Evolutionary conservation across 2,329 filamentous ascomycete species (phyloP), one percentile per base, ranked within the genome.

Genomic region (Coniella vitis): DNA sequence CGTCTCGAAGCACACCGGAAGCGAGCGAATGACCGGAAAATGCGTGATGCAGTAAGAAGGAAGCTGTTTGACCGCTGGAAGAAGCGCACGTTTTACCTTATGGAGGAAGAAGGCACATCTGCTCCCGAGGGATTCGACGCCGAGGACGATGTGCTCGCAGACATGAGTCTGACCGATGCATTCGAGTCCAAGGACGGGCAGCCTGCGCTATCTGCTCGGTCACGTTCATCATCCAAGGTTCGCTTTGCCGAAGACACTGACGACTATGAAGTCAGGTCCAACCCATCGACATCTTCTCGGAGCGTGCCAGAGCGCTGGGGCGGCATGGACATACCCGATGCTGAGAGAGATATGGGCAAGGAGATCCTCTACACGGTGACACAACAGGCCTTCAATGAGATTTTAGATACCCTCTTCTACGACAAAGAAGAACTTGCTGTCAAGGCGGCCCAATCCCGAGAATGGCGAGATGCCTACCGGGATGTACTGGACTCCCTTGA

Each of bases 321-420:
- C 42, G 84, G 84, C 16, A 84, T 87, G 64, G 86, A 89, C 45
- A 83, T 94, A 14, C 86, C 87, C 1, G 81, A 87, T 56, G 83
- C 85, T 1, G 90, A 95, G 63, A 78, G 78, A 51, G 90, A 95
- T 63, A 83, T 88, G 5, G 89, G 88, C 34, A 88, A 86, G 57
- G 89, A 97, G 61, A 86, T 96, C 4, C 71, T 97, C 1, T 96
- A 95, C 60, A 87, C 95, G 63, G 83, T 94, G 29, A 90, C 88
- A 0, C 90, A 96, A 64, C 86, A 95, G 65, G 86, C 89, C 0
- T 88, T 95, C 69, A 96, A 97, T 60, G 90, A 97, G 66, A 72
- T 97, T 2, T 78, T 98, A 0, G 88, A 97, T 60, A 77, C 83
- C 1, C 74, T 98, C 0, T 98, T 98, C 70, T 85, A 85, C 57